These are phyloP conservation scores for Daucus carota DNA, from an alignment of 129 eudicot genomes.

Conservation along the genomic window DH1_v3.0 NC_030384.2:42265001-42265500, in stretches of 20 bases:
- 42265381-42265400: not conserved
- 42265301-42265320: not conserved
- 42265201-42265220: too few species aligned
- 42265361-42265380: not conserved
- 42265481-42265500: not conserved
- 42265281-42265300: not conserved
- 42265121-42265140: too few species aligned
- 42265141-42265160: too few species aligned
- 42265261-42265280: too few species aligned
- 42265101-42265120: too few species aligned
- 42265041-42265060: not conserved
- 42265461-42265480: not conserved
- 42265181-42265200: too few species aligned
- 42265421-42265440: not conserved
- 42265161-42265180: too few species aligned
- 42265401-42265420: not conserved
- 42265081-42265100: too few species aligned
- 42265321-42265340: not conserved
- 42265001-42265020: not conserved
- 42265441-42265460: not conserved
- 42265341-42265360: not conserved
- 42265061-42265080: not conserved
- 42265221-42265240: too few species aligned
- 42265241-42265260: too few species aligned
- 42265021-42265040: slow-evolving; percentile 4